A percentile compares a stretch with the other conserved stretches of the same genome.
phyloP scores from a whole-genome alignment of 1,284 basidiomycete species.

The Papiliotrema flavescens region DNA sequence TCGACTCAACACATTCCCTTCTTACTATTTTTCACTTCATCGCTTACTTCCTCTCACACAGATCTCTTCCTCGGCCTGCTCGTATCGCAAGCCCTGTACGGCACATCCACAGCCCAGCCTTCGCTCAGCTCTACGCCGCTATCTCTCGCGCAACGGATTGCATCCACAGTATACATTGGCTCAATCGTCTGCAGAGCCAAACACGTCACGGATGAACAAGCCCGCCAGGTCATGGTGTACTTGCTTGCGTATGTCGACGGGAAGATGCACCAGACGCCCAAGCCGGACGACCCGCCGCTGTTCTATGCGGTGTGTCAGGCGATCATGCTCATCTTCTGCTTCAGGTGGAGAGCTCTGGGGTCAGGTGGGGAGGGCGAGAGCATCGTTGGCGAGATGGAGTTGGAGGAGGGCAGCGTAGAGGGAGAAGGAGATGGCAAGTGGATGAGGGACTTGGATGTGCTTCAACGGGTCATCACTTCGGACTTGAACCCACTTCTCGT shows the following conservation, averaged over 20 bases:
- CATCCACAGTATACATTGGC: slow-evolving; percentile 87
- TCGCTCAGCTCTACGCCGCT: slow-evolving; percentile 25
- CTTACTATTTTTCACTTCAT: slow-evolving; percentile 91
- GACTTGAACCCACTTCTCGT: slow-evolving; percentile 88
- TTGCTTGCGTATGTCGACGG: slow-evolving; percentile 77
- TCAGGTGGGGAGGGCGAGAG: slow-evolving; percentile 51
- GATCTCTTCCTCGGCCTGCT: slow-evolving; percentile 93
- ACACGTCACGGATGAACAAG: slow-evolving; percentile 73
- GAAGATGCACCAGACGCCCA: slow-evolving; percentile 59
- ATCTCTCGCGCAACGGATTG: slow-evolving; percentile 58
- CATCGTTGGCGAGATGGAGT: slow-evolving; percentile 56
- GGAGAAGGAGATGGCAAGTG: slow-evolving; percentile 62
- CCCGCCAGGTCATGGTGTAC: slow-evolving; percentile 73
- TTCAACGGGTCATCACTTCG: slow-evolving; percentile 78
- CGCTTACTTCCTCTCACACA: slow-evolving; percentile 80
- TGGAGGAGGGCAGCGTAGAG: slow-evolving; percentile 51
- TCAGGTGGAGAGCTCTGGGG: slow-evolving; percentile 70
- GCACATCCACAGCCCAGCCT: slow-evolving; percentile 52
- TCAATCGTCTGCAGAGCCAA: slow-evolving; percentile 86
- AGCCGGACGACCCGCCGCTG: slow-evolving; percentile 51
- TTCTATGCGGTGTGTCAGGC: slow-evolving; percentile 95
- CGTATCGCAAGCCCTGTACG: slow-evolving; percentile 79
- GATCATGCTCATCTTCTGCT: slow-evolving; percentile 96
- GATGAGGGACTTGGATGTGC: slow-evolving; percentile 74
- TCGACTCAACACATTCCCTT: slow-evolving; percentile 98